These are phyloP conservation scores for Coemansia linderi DNA, from an alignment of 371 early-diverging fungal species.

Conservation along the genomic window DNA sequence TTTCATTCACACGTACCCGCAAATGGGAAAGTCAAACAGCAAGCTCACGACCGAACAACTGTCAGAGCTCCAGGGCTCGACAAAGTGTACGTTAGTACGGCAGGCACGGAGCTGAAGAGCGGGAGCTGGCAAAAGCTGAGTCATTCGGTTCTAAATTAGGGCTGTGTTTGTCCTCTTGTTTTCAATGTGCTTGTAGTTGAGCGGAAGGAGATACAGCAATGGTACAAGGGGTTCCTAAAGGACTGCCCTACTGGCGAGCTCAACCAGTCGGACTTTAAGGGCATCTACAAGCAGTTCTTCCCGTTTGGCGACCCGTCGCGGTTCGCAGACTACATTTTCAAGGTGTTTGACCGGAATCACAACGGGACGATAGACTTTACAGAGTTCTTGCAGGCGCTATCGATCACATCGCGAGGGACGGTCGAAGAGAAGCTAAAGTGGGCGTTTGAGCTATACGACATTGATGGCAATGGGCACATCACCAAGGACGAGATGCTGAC, in stretches of 20 bases:
- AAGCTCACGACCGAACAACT: conserved; percentile 82
- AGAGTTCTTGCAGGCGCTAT: conserved; percentile 89
- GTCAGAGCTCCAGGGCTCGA: conserved; percentile 75
- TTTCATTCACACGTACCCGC: background rate
- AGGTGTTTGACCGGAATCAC: conserved; percentile 86
- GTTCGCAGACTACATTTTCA: conserved; percentile 90
- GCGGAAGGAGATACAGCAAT: conserved; percentile 92
- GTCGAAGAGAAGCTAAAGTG: conserved; percentile 88
- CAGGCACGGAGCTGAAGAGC: background rate
- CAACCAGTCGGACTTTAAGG: conserved; percentile 83
- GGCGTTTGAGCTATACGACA: conserved; percentile 83
- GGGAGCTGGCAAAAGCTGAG: background rate
- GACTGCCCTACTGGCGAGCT: conserved; percentile 90
- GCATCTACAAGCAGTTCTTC: conserved; percentile 95
- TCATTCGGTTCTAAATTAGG: background rate
- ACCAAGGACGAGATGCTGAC: conserved; percentile 85
- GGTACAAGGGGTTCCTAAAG: conserved; percentile 93
- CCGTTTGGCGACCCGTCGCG: conserved; percentile 92
- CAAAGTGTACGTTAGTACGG: conserved; percentile 72
- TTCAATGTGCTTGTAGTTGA: conserved; percentile 66
- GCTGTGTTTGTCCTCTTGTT: background rate
- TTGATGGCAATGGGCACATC: conserved; percentile 87
- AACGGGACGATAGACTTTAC: conserved; percentile 89
- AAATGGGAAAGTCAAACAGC: conserved; percentile 84
- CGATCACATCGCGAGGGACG: conserved; percentile 81